A percentile compares a stretch with the other conserved stretches of the same genome.
Conservation (phyloP, 805 yeast genomes). For the Saccharomycopsis oosterbeekiorum region DNA sequence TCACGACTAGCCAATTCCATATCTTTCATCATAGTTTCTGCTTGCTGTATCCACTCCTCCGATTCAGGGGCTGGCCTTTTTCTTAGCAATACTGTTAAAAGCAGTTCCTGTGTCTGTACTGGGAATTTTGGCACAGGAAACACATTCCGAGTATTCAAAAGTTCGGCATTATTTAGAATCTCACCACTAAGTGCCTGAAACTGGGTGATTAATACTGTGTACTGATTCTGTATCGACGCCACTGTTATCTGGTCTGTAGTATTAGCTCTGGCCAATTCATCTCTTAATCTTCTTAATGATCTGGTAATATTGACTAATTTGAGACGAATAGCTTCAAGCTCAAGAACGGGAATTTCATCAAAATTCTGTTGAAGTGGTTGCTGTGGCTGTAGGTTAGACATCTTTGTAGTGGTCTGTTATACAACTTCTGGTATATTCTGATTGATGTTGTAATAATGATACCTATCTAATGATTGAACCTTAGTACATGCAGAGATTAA, state of each 20-base stretch:
- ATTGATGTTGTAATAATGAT: not conserved
- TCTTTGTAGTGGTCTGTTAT: not conserved
- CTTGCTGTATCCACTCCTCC: slow-evolving; percentile 65
- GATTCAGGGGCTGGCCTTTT: slow-evolving; percentile 89
- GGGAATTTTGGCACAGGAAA: slow-evolving; percentile 84
- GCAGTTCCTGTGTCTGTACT: slow-evolving; percentile 69
- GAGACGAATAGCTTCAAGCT: slow-evolving; percentile 53
- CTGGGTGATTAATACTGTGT: slow-evolving; percentile 76
- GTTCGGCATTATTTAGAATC: slow-evolving; percentile 48
- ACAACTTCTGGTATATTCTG: not conserved
- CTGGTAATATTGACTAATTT: slow-evolving; percentile 34
- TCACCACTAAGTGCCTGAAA: slow-evolving; percentile 66
- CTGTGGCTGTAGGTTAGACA: not conserved
- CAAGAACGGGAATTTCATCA: slow-evolving; percentile 42
- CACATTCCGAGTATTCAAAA: slow-evolving; percentile 58
- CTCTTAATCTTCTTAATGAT: slow-evolving; percentile 47
- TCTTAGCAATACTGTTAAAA: slow-evolving; percentile 73
- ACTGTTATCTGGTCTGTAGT: slow-evolving; percentile 38
- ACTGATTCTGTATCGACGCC: slow-evolving; percentile 65
- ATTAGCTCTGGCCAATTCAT: slow-evolving; percentile 34
- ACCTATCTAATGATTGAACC: too few species aligned
- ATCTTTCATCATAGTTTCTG: slow-evolving; percentile 19
- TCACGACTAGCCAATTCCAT: slow-evolving; percentile 2
- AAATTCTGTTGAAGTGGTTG: slow-evolving; percentile 1
- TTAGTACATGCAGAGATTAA: too few species aligned